phyloP scores from a whole-genome alignment of 345 rosid genomes.

The Excoecaria agallocha region DNA sequence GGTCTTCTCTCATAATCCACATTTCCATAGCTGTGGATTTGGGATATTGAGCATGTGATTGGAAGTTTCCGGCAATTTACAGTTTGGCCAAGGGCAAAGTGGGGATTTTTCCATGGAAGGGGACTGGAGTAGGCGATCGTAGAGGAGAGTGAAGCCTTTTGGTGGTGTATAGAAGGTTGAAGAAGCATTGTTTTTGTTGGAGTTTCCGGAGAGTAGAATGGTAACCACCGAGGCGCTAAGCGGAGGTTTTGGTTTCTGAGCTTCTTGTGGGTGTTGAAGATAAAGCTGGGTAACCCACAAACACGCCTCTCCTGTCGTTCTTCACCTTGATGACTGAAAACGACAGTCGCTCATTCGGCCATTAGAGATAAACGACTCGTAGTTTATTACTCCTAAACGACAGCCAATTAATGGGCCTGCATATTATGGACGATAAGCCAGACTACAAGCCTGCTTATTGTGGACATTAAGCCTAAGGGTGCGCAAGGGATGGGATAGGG shows the following conservation, averaged over 20 bases:
- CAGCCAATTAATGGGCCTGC: too few species aligned
- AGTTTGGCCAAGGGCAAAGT: slow-evolving; percentile 19
- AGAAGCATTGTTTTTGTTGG: slow-evolving; percentile 41
- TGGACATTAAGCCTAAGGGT: too few species aligned
- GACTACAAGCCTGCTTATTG: too few species aligned
- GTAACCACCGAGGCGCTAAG: not conserved
- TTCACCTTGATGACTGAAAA: not conserved
- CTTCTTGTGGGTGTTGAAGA: slow-evolving; percentile 7
- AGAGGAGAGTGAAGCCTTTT: slow-evolving; percentile 43
- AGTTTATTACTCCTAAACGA: too few species aligned
- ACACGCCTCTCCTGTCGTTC: too few species aligned
- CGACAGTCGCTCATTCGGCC: not conserved
- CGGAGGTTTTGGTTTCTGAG: not conserved
- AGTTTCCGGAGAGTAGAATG: not conserved
- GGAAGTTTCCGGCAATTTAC: slow-evolving; percentile 17
- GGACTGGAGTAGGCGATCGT: slow-evolving; percentile 41
- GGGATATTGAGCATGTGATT: slow-evolving; percentile 55
- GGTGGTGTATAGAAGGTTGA: slow-evolving; percentile 49
- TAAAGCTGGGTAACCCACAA: not conserved
- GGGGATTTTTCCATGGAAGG: slow-evolving; percentile 30
- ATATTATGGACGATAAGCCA: too few species aligned
- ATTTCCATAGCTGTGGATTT: slow-evolving; percentile 69
- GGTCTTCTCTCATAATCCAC: slow-evolving; percentile 75
- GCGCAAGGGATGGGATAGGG: too few species aligned
- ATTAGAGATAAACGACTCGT: too few species aligned